Evolutionary conservation across 1,284 basidiomycete genomes (phyloP), one percentile per base, ranked within the genome.

Genomic region (Ustilago cynodontis): DNA sequence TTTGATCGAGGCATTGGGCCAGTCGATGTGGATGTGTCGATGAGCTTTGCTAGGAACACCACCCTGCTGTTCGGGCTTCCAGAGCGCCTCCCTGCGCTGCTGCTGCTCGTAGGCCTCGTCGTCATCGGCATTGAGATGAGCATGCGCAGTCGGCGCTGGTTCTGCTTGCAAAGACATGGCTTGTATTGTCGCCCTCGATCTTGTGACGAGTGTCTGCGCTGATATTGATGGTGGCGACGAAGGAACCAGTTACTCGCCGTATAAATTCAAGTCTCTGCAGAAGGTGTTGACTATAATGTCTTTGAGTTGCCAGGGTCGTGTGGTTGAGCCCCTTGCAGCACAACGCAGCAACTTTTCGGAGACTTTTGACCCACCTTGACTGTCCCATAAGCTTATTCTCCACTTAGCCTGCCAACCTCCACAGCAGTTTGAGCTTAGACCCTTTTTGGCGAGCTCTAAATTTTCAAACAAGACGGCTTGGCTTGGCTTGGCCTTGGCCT

Each of bases 1-100:
- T 33, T 81, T 81, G 75, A 82, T 81, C n/a, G 78, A 67, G 0
- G 71, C 56, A 24, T 68, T 66, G 6, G 80, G 80, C 80, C 80
- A 82, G 52, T 80, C 78, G 56, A 82, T 78, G 50, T 65, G 65
- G 41, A 82, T 64, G 54, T 82, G 80, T n/a, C 76, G 67, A 31
- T 77, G 45, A 29, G 68, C 50, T 47, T 71, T 76, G 37, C 35
- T 39, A 1, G 28, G 20, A 1, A 20, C 37, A 7, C 16, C 37
- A 1, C 35, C 60, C 1, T 29, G 22, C 2, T 63, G 37, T 13
- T 54, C 24, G 1, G 70, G 64, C 18, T 53, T 47, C 73, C 73
- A 76, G 2, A 76, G 56, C 8, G 60, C 68, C 39, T 60, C 58
- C 6, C 58, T 18, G 13, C 65, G 63, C 41, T 50, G 37, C 14